Base-by-base conservation (phyloP, 805 yeast species). In the Komagataella ulmi region DNA sequence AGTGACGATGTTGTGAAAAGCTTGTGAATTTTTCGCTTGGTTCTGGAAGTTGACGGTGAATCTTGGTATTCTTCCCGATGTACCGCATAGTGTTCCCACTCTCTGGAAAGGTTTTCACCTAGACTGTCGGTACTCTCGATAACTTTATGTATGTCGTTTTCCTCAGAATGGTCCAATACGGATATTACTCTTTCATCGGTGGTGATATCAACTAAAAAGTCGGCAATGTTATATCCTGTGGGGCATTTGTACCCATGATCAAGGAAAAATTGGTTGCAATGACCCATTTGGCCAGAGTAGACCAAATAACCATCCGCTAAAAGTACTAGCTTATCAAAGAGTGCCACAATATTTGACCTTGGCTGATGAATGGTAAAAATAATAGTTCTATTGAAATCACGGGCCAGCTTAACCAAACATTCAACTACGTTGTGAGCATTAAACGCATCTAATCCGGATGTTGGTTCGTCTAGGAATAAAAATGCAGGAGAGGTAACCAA, bases 291-390 rank as follows among this genome's bases (percentile, higher is more conserved):
- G 17, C 99, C 99, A 0, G 96, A 87, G 62, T 85, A 93, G 2
- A 90, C 83, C 64, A 88, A 70, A 56, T 81, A 81, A 54, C 99
- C 98, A 56, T 85, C 85, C 23, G 96, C 84, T 51, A 93, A 72
- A 49, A 93, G 70, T 1, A 91, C 66, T 49, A 93, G 74, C 59
- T 83, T 83, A 62, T 91, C 97, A 65, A 93, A 93, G 53, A 88
- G 68, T 0, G 96, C 83, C 40, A 93, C 97, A 63, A 93, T 91
- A 61, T 93, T 93, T 53, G 97, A 87, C 61, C 99, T 76, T 8
- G 99, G 99, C 64, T 93, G 99, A 68, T 93, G 99, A 57, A 93
- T 93, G 0, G 99, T 88, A 63, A 93, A 85, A 1, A 93, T 79
- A 49, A 93, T 81, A 0, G 99, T 91, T 62, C 98, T 80, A 54